Percentiles rank a stretch among this genome's conserved stretches.
Conservation (phyloP, 2,329 filamentous ascomycete species). For the Fusarium falciforme region DNA sequence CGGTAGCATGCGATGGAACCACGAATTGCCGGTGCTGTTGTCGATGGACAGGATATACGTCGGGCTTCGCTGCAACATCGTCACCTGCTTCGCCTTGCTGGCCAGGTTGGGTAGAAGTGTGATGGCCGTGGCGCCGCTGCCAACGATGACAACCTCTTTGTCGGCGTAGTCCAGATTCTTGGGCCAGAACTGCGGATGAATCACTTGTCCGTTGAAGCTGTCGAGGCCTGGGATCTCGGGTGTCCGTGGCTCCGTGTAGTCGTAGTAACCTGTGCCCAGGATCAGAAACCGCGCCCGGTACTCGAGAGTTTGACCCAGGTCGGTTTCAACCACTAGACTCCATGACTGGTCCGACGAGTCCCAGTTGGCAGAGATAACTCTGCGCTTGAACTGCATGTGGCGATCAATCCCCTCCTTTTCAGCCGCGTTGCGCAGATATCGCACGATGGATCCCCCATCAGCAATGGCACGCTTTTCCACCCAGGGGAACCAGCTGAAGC, state of each 20-base stretch:
- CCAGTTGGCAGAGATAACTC: not conserved
- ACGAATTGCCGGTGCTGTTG: constrained; percentile 54
- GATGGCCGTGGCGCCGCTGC: constrained; percentile 74
- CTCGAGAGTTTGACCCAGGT: not conserved
- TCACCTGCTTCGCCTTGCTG: constrained; percentile 68
- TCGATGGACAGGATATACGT: constrained; percentile 66
- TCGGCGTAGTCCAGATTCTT: constrained; percentile 70
- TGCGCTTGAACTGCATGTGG: not conserved
- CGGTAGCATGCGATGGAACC: not conserved
- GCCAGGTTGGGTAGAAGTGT: constrained; percentile 72
- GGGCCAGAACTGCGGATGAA: constrained; percentile 81
- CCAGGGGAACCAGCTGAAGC: constrained; percentile 79
- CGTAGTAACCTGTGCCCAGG: constrained; percentile 69
- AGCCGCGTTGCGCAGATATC: not conserved
- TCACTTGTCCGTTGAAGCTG: constrained; percentile 52
- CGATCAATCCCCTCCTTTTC: not conserved
- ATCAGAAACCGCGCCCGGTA: not conserved
- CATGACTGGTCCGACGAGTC: not conserved
- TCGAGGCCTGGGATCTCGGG: constrained; percentile 56
- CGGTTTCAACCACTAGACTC: not conserved
- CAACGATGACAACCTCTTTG: constrained; percentile 74
- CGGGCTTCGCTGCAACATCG: constrained; percentile 77
- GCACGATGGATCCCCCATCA: constrained; percentile 47
- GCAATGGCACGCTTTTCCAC: constrained; percentile 58
- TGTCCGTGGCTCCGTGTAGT: constrained; percentile 68